Base-by-base conservation (phyloP, 352 stramenopile genomes). In the Phytopythium delawarense region DNA sequence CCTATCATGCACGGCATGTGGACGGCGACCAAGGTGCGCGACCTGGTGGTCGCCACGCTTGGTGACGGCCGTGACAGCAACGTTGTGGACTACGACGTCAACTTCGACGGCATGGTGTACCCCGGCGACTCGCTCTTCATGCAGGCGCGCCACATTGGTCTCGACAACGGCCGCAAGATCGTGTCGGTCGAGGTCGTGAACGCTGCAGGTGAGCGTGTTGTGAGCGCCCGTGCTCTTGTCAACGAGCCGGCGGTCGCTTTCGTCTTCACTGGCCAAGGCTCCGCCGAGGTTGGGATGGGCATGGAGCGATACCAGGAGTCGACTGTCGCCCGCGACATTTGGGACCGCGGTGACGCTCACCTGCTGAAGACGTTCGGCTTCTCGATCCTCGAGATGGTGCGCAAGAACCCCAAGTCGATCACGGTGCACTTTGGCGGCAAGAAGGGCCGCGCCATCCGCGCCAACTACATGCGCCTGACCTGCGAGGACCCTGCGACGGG, bases 1-100 rank as follows among this genome's bases (percentile, higher is more conserved):
- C 81, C 88, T 9, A 94, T 96, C 67, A 94, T 95, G 81, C 87
- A 96, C 60, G 88, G 88, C 30, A 74, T 96, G 79, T 96, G 88
- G 88, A 92, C 81, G 25, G 85, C 84, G 4, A 89, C 77, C n/a
- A 95, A 94, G 64, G 84, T 91, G 13, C 87, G 85, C 20, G 71
- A 79, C n/a, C 59, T 93, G 52, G 66, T 89, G 15, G 75, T 85
- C 13, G 63, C 79, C 45, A 66, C 72, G 30, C 86, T 93, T 44
- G 76, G 75, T 15, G 48, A 58, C 11, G 69, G 70, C 2, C 51
- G 89, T 15, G 86, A 93, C 67, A 81, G 75, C 54, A 88, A 89
- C 59, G 75, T 96, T 0, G 67, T 79, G 25, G 69, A 79, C 15
- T 96, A 91, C 66, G 72, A 90, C 21, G 88, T 78, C 30, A 89